A percentile compares a stretch with the other conserved stretches of the same genome.
Conservation (phyloP, 441 rosid species). For the Populus tomentosa region DNA sequence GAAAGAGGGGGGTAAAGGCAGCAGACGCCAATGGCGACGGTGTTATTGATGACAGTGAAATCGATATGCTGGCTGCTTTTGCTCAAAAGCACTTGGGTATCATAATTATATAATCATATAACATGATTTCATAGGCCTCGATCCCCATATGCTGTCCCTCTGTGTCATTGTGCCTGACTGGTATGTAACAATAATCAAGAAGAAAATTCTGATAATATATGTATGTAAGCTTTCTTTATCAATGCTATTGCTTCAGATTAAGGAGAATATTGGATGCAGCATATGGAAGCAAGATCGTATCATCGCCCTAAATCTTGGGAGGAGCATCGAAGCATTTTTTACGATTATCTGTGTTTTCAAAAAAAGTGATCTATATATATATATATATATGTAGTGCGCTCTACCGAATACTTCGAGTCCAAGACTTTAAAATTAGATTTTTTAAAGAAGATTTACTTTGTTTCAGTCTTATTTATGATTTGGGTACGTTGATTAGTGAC, state of each 20-base stretch:
- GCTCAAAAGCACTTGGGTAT: slow-evolving; percentile 26
- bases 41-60: slow-evolving; percentile 31
- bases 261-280: neutral
- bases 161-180: neutral
- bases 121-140: neutral
- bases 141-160: neutral
- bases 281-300: neutral
- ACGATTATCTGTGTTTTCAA: too few relatives aligned
- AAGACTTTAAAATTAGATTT: neutral
- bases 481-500: neutral
- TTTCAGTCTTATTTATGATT: too few relatives aligned
- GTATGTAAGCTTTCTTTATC: neutral
- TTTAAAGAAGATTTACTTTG: too few relatives aligned
- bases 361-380: too few relatives aligned
- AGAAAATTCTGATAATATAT: neutral
- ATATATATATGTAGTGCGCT: neutral
- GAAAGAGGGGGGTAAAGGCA: slow-evolving; percentile 11
- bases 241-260: neutral
- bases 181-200: neutral
- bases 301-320: neutral
- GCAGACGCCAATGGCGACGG: slow-evolving; percentile 36
- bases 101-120: slow-evolving; percentile 6
- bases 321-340: neutral
- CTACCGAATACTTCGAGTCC: neutral
- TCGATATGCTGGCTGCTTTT: slow-evolving; percentile 24